Conservation (phyloP, 768 basidiomycete genomes). For the Tubosaeta sp. region DNA sequence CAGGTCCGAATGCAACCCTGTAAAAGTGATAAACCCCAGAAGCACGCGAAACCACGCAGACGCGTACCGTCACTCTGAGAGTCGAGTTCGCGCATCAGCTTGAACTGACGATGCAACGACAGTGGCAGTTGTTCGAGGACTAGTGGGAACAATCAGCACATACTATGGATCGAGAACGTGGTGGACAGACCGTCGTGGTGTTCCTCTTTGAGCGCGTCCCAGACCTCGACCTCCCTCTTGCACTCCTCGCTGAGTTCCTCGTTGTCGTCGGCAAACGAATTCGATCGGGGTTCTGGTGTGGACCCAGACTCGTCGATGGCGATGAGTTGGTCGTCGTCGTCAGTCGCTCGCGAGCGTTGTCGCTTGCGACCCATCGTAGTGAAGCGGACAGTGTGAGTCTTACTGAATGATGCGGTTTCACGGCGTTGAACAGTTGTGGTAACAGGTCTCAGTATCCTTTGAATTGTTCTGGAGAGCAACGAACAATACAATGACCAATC, state of each 20-base stretch:
- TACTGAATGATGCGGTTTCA: too few species aligned
- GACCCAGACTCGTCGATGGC: constrained; percentile 15
- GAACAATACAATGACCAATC: too few species aligned
- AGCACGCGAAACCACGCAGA: not conserved
- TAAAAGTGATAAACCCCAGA: constrained; percentile 5
- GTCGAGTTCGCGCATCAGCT: constrained; percentile 70
- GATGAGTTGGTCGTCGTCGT: constrained; percentile 24
- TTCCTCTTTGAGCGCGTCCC: constrained; percentile 75
- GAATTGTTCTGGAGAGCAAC: too few species aligned
- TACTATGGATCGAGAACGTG: not conserved
- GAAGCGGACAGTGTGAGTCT: constrained; percentile 1
- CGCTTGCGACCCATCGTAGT: constrained; percentile 40
- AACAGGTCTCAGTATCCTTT: too few species aligned
- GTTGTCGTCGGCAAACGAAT: constrained; percentile 4
- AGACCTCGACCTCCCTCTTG: constrained; percentile 60
- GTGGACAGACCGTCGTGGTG: constrained; percentile 62
- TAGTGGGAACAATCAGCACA: constrained; percentile 23
- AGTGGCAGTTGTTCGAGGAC: constrained; percentile 78
- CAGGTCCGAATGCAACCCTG: constrained; percentile 40
- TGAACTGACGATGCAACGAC: constrained; percentile 65
- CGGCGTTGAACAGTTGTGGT: too few species aligned
- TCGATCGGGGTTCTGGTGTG: constrained; percentile 2
- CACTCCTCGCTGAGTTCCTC: constrained; percentile 20
- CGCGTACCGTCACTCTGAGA: constrained; percentile 53
- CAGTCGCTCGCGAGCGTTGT: constrained; percentile 41